Percentiles rank a stretch among this genome's conserved stretches.
These are phyloP conservation scores for Pythium angustatum DNA, from an alignment of 352 stramenopile species.

Conservation along the genomic window DNA sequence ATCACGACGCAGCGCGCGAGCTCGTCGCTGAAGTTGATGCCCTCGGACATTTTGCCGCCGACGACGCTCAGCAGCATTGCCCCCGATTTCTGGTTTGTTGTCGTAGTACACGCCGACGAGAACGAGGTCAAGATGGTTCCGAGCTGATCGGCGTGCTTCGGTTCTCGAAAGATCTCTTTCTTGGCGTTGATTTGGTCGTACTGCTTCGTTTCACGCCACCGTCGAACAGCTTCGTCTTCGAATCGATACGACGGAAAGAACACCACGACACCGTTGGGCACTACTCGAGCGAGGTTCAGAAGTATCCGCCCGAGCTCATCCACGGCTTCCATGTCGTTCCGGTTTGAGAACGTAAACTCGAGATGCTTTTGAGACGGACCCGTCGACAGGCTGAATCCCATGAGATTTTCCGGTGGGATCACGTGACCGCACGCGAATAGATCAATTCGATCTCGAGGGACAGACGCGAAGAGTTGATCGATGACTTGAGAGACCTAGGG, in stretches of 20 bases:
- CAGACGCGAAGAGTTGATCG: conserved; percentile 90
- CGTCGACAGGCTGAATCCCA: conserved; percentile 66
- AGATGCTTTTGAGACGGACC: conserved; percentile 90
- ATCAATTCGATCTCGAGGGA: conserved; percentile 79
- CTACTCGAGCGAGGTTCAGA: conserved; percentile 87
- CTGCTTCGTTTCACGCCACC: conserved; percentile 85
- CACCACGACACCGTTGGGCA: conserved; percentile 95
- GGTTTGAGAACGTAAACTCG: conserved; percentile 93
- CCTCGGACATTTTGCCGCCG: conserved; percentile 99
- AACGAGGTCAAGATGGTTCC: conserved; percentile 88
- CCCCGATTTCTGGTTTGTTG: conserved; percentile 31
- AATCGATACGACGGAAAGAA: conserved; percentile 99
- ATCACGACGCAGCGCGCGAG: conserved; percentile 97
- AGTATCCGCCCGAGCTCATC: conserved; percentile 95
- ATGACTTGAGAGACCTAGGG: conserved; percentile 91
- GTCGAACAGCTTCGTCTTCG: conserved; percentile 85
- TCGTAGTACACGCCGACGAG: conserved; percentile 55
- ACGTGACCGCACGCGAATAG: conserved; percentile 99
- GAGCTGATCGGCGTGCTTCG: conserved; percentile 92
- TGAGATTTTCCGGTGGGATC: conserved; percentile 92
- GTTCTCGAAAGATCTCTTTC: conserved; percentile 94
- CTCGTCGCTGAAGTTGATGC: conserved; percentile 99
- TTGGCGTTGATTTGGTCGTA: conserved; percentile 85
- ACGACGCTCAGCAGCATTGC: conserved; percentile 97
- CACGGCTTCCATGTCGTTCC: conserved; percentile 71